Evolutionary conservation across 2,329 filamentous ascomycete genomes (phyloP).

Genomic region (Colletotrichum phormii): DNA sequence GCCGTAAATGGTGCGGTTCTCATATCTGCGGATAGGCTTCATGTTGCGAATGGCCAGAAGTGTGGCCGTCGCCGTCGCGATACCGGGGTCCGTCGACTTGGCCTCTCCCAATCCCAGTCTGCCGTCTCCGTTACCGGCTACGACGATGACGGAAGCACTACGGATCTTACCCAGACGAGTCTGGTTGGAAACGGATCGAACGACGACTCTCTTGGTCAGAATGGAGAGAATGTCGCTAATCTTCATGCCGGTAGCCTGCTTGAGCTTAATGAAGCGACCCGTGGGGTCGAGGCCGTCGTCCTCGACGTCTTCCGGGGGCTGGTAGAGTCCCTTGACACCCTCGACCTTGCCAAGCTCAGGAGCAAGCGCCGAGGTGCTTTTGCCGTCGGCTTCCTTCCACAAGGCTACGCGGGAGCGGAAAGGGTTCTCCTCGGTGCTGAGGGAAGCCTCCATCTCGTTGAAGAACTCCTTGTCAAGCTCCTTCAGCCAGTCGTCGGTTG

Average conservation of each 20-base stretch:
- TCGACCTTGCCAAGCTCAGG: slow-evolving; percentile 63
- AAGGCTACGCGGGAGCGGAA: slow-evolving; percentile 50
- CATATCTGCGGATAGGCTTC: slow-evolving; percentile 91
- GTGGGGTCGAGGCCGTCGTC: slow-evolving; percentile 63
- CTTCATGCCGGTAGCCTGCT: slow-evolving; percentile 65
- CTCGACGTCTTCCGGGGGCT: slow-evolving; percentile 58
- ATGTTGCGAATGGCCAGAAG: slow-evolving; percentile 90
- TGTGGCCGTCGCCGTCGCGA: slow-evolving; percentile 78
- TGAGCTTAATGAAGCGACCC: slow-evolving; percentile 63
- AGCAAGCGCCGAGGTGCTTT: slow-evolving; percentile 58
- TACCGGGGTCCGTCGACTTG: slow-evolving; percentile 80
- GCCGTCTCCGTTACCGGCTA: slow-evolving; percentile 89
- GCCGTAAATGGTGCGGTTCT: slow-evolving; percentile 91
- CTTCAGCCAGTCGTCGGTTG: slow-evolving; percentile 25
- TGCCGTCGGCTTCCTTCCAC: slow-evolving; percentile 42
- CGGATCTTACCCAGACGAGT: slow-evolving; percentile 95
- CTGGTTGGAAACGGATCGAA: slow-evolving; percentile 86
- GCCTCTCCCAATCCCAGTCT: slow-evolving; percentile 90
- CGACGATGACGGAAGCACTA: slow-evolving; percentile 78
- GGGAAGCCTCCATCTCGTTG: slow-evolving; percentile 39
- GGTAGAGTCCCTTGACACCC: slow-evolving; percentile 65
- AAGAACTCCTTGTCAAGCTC: slow-evolving; percentile 42
- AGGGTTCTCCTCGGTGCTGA: slow-evolving; percentile 41
- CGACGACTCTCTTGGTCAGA: slow-evolving; percentile 78
- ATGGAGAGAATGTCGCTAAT: slow-evolving; percentile 66